Conservation (phyloP, 179 eudicot species). For the Heliamphora pulchella region DNA sequence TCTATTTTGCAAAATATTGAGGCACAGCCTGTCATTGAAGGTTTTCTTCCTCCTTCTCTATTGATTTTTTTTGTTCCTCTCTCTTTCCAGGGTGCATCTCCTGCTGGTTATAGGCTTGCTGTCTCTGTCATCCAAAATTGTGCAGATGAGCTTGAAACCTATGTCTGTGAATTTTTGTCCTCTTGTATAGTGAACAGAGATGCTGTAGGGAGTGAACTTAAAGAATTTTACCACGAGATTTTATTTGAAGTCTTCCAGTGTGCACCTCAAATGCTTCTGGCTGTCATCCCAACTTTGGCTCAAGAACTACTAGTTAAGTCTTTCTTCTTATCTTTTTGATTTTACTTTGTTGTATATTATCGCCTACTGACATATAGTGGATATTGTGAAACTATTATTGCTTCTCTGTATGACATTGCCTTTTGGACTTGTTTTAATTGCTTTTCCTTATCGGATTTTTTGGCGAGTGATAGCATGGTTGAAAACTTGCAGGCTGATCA, state of each 20-base stretch:
- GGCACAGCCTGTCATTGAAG: not conserved
- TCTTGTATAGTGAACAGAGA: constrained; percentile 70
- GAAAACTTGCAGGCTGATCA: constrained; percentile 67
- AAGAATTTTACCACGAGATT: constrained; percentile 73
- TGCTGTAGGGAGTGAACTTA: constrained; percentile 42
- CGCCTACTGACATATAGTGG: not conserved
- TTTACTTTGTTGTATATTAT: not conserved
- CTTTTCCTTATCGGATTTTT: constrained; percentile 4
- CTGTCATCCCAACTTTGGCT: constrained; percentile 63
- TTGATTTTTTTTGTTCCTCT: constrained; percentile 10
- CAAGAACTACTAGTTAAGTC: constrained; percentile 68
- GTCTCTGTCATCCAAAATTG: constrained; percentile 53
- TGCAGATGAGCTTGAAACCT: constrained; percentile 51
- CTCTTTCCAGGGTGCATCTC: constrained; percentile 47
- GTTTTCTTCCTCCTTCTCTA: not conserved
- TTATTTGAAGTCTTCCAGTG: constrained; percentile 51
- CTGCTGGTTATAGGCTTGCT: constrained; percentile 65
- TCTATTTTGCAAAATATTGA: not conserved
- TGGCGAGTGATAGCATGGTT: constrained; percentile 12
- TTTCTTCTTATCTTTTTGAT: constrained; percentile 8
- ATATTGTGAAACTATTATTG: not conserved
- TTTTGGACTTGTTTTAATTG: not conserved
- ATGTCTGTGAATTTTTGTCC: constrained; percentile 54
- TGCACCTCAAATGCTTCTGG: constrained; percentile 61
- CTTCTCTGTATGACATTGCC: not conserved